A percentile compares a stretch with the other conserved stretches of the same genome.
These are phyloP conservation scores for Ramaria sp. DNA, from an alignment of 768 basidiomycete species.

Conservation along the genomic window DNA sequence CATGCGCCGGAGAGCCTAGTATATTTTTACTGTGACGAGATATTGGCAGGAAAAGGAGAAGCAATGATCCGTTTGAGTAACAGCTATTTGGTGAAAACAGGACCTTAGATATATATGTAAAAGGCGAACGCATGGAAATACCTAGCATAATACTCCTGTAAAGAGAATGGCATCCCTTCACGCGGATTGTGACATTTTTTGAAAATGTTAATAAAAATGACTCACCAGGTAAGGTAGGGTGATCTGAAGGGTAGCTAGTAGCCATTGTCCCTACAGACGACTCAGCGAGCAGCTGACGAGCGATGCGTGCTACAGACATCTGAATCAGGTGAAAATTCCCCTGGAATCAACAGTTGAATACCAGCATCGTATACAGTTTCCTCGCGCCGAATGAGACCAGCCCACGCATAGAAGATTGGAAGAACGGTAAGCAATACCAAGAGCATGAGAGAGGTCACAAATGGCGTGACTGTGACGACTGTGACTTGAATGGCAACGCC, in stretches of 20 bases:
- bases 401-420: no score
- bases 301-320: neutral
- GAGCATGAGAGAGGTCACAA: no score
- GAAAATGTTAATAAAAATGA: neutral
- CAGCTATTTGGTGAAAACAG: slow-evolving; percentile 25
- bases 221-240: slow-evolving; percentile 24
- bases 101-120: slow-evolving; percentile 13
- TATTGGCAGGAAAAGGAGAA: slow-evolving; percentile 41
- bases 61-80: slow-evolving; percentile 39
- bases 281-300: neutral
- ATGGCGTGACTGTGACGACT: no score
- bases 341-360: no score
- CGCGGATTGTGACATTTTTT: neutral
- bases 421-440: no score
- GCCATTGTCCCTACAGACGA: slow-evolving; percentile 34
- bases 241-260: slow-evolving; percentile 33
- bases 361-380: no score
- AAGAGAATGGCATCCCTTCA: slow-evolving; percentile 34
- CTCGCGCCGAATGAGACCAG: no score
- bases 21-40: slow-evolving; percentile 45
- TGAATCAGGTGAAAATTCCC: no score
- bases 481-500: no score
- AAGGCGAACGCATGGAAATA: slow-evolving; percentile 4
- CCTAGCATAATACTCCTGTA: slow-evolving; percentile 46
- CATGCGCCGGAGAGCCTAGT: slow-evolving; percentile 25